phyloP scores from a whole-genome alignment of 2,329 filamentous ascomycete species.

The Septoria linicola region DNA sequence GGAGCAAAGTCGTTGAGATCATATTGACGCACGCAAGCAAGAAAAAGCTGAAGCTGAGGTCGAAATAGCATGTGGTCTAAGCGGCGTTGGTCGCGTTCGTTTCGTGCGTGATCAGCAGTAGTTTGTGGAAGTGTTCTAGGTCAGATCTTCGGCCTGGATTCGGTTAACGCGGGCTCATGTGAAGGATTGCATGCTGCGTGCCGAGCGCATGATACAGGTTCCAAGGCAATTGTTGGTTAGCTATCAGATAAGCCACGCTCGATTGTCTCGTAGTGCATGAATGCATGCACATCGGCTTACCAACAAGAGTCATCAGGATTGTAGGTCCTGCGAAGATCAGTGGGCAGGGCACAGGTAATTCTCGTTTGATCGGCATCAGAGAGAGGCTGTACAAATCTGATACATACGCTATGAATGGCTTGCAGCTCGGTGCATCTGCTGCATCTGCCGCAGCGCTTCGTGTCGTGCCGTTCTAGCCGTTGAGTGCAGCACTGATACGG shows the following conservation, averaged over 20 bases:
- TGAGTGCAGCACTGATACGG: slow-evolving; percentile 67
- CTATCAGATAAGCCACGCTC: not conserved
- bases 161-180: too few species aligned
- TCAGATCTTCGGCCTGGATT: too few species aligned
- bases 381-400: slow-evolving; percentile 1
- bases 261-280: slow-evolving; percentile 11
- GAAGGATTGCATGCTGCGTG: too few species aligned
- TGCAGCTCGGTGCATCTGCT: not conserved
- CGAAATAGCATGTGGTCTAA: too few species aligned
- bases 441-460: slow-evolving; percentile 2
- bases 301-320: not conserved
- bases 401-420: slow-evolving; percentile 15
- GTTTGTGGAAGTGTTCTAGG: too few species aligned
- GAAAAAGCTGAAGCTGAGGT: too few species aligned
- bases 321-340: not conserved
- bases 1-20: too few species aligned
- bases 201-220: too few species aligned
- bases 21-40: too few species aligned
- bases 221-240: too few species aligned
- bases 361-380: not conserved
- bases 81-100: too few species aligned
- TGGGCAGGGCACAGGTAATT: not conserved
- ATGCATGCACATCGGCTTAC: slow-evolving; percentile 3
- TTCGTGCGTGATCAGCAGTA: too few species aligned
- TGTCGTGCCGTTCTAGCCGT: slow-evolving; percentile 5